Evolutionary conservation across 805 yeast species (phyloP).

Genomic region (Spathaspora sp.): DNA sequence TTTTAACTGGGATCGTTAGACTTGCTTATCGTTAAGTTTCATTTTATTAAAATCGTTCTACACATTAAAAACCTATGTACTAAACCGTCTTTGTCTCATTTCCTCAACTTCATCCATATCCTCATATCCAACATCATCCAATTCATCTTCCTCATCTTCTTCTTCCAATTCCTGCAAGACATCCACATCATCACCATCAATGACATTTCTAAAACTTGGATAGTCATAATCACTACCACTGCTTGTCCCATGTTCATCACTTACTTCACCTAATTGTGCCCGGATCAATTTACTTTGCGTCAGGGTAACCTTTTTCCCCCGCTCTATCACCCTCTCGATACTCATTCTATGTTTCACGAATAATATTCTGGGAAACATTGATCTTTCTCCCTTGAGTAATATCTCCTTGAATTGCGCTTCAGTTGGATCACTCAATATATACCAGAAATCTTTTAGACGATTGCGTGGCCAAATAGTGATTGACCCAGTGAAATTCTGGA

Average conservation of each 20-base stretch:
- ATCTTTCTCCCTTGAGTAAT: constrained; percentile 59
- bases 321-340: constrained; percentile 62
- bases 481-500: constrained; percentile 71
- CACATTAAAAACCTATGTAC: background rate
- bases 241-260: background rate
- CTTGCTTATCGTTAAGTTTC: background rate
- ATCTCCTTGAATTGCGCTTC: constrained; percentile 51
- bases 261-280: background rate
- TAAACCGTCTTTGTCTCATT: background rate
- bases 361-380: constrained; percentile 62
- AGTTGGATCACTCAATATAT: constrained; percentile 66
- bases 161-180: constrained; percentile 13
- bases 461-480: constrained; percentile 76
- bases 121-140: background rate
- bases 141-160: constrained; percentile 2
- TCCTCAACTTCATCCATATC: background rate
- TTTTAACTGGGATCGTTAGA: no score
- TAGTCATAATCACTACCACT: constrained; percentile 7
- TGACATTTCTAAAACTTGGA: constrained; percentile 2
- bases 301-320: constrained; percentile 35
- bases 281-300: constrained; percentile 11
- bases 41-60: background rate
- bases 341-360: constrained; percentile 62
- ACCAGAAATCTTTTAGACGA: constrained; percentile 52
- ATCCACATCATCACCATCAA: constrained; percentile 9